phyloP scores from a whole-genome alignment of 352 stramenopile genomes.

The Globisporangium rhizosaccharum region DNA sequence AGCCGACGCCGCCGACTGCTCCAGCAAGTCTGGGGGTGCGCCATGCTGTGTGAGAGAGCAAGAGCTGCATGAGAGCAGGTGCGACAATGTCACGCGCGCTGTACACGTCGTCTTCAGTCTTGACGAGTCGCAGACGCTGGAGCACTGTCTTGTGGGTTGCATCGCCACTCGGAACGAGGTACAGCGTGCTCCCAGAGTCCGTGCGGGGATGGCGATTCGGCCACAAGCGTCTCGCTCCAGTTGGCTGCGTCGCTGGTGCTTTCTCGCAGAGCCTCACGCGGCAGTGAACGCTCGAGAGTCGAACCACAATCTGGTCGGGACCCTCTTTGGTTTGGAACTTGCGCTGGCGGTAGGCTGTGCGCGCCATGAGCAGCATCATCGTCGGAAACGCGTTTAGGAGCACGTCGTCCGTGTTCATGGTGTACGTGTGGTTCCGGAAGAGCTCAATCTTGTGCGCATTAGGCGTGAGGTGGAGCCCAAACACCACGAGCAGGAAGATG shows the following conservation, averaged over 20 bases:
- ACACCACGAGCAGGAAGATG: conserved; percentile 7
- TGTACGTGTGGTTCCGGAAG: conserved; percentile 1
- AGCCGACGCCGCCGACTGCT: neutral
- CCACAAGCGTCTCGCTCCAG: neutral
- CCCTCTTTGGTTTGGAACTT: conserved; percentile 10
- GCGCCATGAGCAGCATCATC: conserved; percentile 20
- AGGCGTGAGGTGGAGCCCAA: conserved; percentile 1
- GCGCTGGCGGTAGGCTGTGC: conserved; percentile 23
- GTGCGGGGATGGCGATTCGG: neutral
- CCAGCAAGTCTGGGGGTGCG: neutral
- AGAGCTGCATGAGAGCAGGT: neutral
- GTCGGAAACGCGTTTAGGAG: conserved; percentile 24
- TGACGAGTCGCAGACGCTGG: neutral
- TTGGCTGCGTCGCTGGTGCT: neutral
- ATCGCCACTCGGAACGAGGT: neutral
- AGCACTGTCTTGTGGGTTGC: neutral
- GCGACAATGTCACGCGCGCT: neutral
- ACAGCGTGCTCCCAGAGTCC: neutral
- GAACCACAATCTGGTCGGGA: conserved; percentile 15
- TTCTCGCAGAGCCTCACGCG: neutral
- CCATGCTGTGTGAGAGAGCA: neutral
- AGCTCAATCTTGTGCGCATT: conserved; percentile 5
- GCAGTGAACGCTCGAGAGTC: neutral
- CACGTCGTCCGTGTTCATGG: conserved; percentile 13
- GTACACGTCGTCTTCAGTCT: neutral